These are phyloP conservation scores for Saccharomycopsis selenospora DNA, from an alignment of 805 yeast genomes.

Conservation along the genomic window DNA sequence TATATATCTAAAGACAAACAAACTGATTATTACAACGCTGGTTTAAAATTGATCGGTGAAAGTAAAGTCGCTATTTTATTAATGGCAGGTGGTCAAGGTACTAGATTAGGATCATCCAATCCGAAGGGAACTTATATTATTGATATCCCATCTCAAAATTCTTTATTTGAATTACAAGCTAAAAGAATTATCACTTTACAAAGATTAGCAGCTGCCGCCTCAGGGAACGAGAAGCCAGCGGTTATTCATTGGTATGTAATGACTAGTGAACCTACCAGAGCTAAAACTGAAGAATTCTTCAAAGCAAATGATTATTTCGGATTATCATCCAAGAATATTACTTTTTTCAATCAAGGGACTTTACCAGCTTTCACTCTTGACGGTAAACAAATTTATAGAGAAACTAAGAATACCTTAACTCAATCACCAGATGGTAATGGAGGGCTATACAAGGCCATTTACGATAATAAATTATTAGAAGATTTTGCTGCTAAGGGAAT, in stretches of 20 bases:
- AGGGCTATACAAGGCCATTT: conserved; percentile 83
- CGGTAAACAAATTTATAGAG: conserved; percentile 65
- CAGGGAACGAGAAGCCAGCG: conserved; percentile 24
- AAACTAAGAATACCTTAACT: conserved; percentile 47
- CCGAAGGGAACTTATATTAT: conserved; percentile 96
- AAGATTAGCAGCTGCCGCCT: conserved; percentile 35
- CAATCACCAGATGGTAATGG: conserved; percentile 98
- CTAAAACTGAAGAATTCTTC: conserved; percentile 68
- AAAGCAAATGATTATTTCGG: conserved; percentile 62
- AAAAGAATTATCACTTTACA: conserved; percentile 69
- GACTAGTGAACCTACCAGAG: conserved; percentile 88
- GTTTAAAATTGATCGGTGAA: conserved; percentile 58
- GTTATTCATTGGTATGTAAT: conserved; percentile 80
- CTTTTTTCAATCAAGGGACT: conserved; percentile 90
- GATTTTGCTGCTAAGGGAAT: conserved; percentile 65
- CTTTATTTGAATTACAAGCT: conserved; percentile 88
- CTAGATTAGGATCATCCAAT: conserved; percentile 78
- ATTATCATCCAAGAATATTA: conserved; percentile 47
- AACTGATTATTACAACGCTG: conserved; percentile 40
- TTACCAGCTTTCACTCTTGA: conserved; percentile 76
- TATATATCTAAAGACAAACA: conserved; percentile 28
- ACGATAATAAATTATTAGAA: conserved; percentile 51
- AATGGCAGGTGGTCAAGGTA: conserved; percentile 99
- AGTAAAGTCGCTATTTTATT: conserved; percentile 82
- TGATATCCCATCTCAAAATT: conserved; percentile 73